A percentile compares a stretch with the other conserved stretches of the same genome.
Conservation (phyloP, 1,139 yeast species). For the Pichia terricola region DNA sequence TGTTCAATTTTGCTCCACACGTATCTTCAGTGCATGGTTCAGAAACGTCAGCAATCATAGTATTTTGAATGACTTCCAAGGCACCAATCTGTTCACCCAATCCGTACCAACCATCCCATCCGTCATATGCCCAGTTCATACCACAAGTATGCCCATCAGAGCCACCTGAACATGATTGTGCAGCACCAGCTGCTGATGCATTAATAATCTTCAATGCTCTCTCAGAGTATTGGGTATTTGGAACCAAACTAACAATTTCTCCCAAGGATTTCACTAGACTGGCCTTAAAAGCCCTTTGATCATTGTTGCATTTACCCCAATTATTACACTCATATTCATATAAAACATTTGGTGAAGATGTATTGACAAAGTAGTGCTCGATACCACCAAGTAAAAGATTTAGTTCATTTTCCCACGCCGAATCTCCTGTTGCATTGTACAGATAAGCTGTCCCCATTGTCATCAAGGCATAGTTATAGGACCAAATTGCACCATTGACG, state of each 20-base stretch:
- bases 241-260: slow-evolving; percentile 61
- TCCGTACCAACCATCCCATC: slow-evolving; percentile 76
- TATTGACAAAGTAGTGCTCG: slow-evolving; percentile 39
- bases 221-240: slow-evolving; percentile 37
- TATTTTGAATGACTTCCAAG: slow-evolving; percentile 62
- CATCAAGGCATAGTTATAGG: slow-evolving; percentile 83
- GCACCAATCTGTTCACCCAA: slow-evolving; percentile 92
- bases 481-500: slow-evolving; percentile 62
- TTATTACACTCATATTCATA: slow-evolving; percentile 77
- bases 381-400: slow-evolving; percentile 39
- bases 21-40: slow-evolving; percentile 48
- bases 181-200: slow-evolving; percentile 74
- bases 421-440: slow-evolving; percentile 58
- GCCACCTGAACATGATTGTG: slow-evolving; percentile 79
- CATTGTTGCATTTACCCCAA: slow-evolving; percentile 61
- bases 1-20: slow-evolving; percentile 48
- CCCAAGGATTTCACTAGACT: slow-evolving; percentile 70
- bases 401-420: slow-evolving; percentile 61
- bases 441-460: slow-evolving; percentile 75
- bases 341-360: slow-evolving; percentile 38
- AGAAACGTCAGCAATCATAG: slow-evolving; percentile 42
- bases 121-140: slow-evolving; percentile 54
- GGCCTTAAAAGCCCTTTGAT: slow-evolving; percentile 85
- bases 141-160: slow-evolving; percentile 90
- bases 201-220: slow-evolving; percentile 44